Evolutionary conservation across 1,139 yeast genomes (phyloP), one percentile per base, ranked within the genome.

Genomic region (Suhomyces guaymorum): DNA sequence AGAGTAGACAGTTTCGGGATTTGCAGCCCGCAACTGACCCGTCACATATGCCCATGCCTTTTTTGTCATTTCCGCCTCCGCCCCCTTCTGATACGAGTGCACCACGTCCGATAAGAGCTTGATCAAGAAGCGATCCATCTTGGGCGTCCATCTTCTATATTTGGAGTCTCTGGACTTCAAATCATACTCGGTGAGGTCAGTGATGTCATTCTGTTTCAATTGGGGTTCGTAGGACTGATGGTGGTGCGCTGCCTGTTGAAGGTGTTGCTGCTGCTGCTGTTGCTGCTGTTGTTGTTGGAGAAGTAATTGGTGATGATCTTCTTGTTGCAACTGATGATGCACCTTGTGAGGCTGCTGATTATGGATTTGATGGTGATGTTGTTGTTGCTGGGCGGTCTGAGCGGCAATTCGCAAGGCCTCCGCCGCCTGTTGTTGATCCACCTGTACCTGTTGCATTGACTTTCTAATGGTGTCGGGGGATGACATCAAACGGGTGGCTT

Each of bases 1-100:
- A 5, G 70, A 63, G 42, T 66, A 66, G 3, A 66, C 72, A 0
- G 72, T 64, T 35, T 64, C 64, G 1, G 72, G 72, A 40, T 66
- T 66, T 7, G 66, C 68, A 10, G 56, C 52, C 24, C 73, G 41
- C 32, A 66, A 48, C 33, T 62, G 66, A 16, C 66, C 64, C 27
- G 69, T 62, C 10, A 66, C 61, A 41, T 65, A 66, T 4, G 60
- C 59, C 73, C 73, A 66, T 6, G 63, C 62, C 37, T 61, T 61
- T 39, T 66, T 66, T 12, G 59, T 58, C 61, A 65, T 57, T 37
- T 54, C 60, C 1, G 67, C 55, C 12, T 52, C 57, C 0, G 56
- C 61, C 2, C 59, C 66, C 38, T 61, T 55, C 2, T 60, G 60
- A 41, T 48, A 64, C 36, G 66, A 59, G 44, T 65, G 71, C 2